These are phyloP conservation scores for Aspergillus heteromorphus DNA, from an alignment of 495 filamentous ascomycete species.

Conservation along the genomic window DNA sequence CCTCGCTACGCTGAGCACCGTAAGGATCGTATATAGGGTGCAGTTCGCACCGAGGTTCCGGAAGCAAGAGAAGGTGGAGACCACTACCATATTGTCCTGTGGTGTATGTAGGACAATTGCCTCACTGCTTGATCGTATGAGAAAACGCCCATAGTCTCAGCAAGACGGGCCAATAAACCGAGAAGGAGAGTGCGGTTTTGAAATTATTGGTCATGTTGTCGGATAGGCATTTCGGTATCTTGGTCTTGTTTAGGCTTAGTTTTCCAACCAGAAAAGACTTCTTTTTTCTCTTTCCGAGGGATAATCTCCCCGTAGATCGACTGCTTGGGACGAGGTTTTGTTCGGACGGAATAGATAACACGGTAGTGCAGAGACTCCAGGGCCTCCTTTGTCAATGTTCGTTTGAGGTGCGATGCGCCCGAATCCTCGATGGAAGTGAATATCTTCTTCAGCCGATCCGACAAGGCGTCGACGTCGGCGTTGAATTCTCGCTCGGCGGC, in stretches of 20 bases:
- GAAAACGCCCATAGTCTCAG: neutral
- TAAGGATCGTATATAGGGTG: too few relatives aligned
- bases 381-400: constrained; percentile 66
- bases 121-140: neutral
- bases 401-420: constrained; percentile 63
- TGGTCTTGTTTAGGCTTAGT: neutral
- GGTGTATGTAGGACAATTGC: too few relatives aligned
- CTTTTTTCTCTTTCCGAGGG: constrained; percentile 6
- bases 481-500: constrained; percentile 56
- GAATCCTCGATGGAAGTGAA: constrained; percentile 68
- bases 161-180: neutral
- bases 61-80: too few relatives aligned
- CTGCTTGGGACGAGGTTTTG: constrained; percentile 54
- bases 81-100: too few relatives aligned
- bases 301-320: constrained; percentile 46
- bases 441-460: constrained; percentile 56
- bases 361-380: constrained; percentile 68
- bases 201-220: neutral
- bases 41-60: too few relatives aligned
- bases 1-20: too few relatives aligned
- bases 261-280: neutral
- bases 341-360: constrained; percentile 64
- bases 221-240: constrained; percentile 9
- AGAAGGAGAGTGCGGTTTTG: neutral
- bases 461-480: constrained; percentile 59